These are phyloP conservation scores for Chenopodium quinoa DNA, from an alignment of 148 eudicot species.

Conservation along the genomic window DNA sequence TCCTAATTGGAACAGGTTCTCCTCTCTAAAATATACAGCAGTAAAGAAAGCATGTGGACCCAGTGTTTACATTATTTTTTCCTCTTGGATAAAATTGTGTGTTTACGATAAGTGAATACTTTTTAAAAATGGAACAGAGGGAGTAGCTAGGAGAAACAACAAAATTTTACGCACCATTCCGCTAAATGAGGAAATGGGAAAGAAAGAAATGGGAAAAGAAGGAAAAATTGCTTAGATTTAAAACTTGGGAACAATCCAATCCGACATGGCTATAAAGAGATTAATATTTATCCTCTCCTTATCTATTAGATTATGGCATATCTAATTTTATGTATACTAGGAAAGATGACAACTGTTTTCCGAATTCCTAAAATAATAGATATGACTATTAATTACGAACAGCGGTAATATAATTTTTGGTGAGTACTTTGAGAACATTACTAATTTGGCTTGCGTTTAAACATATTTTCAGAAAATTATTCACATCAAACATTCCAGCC, in stretches of 20 bases:
- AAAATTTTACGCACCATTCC: no score
- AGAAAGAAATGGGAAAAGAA: not conserved
- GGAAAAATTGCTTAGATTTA: not conserved
- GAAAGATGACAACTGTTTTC: not conserved
- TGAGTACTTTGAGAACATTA: not conserved
- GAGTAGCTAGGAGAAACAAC: no score
- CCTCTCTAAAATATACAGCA: no score
- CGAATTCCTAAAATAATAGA: no score
- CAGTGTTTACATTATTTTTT: no score
- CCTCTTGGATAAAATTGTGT: no score
- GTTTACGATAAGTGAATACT: no score
- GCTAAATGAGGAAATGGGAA: not conserved
- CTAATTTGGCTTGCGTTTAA: not conserved
- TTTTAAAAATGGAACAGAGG: no score
- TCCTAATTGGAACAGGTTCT: no score
- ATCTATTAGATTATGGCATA: not conserved
- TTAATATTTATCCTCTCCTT: not conserved
- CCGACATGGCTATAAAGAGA: not conserved
- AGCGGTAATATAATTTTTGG: not conserved
- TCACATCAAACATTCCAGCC: not conserved
- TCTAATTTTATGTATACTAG: not conserved
- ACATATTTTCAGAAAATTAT: not conserved
- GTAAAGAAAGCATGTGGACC: no score
- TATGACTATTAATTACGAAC: not conserved
- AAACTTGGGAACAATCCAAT: not conserved